phyloP scores from a whole-genome alignment of 164 flowering plant genomes.

The Sextonia rubra region DNA sequence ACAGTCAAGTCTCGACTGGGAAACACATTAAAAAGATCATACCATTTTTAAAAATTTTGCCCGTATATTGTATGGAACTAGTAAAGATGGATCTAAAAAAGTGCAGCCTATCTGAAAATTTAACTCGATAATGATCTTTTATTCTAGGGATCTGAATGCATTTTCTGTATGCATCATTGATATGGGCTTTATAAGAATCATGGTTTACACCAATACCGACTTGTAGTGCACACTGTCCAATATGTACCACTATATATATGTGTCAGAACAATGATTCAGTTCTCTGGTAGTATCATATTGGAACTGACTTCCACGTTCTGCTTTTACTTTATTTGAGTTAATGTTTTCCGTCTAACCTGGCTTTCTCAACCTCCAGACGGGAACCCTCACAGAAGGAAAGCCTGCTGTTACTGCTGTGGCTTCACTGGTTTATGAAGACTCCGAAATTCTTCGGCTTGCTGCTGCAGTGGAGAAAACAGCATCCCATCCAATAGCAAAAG shows the following conservation, averaged over 20 bases:
- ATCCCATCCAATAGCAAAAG: constrained; percentile 87
- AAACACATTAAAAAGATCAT: neutral
- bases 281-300: neutral
- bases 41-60: too few relatives aligned
- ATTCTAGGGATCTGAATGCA: too few relatives aligned
- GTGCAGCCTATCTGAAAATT: too few relatives aligned
- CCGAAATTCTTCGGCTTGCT: constrained; percentile 74
- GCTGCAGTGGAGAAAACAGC: constrained; percentile 98
- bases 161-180: too few relatives aligned
- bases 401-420: constrained; percentile 77
- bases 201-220: too few relatives aligned
- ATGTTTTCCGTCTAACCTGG: constrained; percentile 1
- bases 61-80: too few relatives aligned
- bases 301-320: neutral
- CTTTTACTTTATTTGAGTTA: neutral
- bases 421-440: constrained; percentile 49
- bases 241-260: too few relatives aligned
- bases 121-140: too few relatives aligned
- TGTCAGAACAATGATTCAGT: too few relatives aligned
- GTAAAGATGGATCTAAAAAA: too few relatives aligned
- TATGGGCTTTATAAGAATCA: too few relatives aligned
- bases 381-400: constrained; percentile 94
- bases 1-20: neutral
- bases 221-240: too few relatives aligned
- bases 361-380: constrained; percentile 56